A percentile compares a stretch with the other conserved stretches of the same genome.
phyloP scores from a whole-genome alignment of 2,329 filamentous ascomycete species.

The Cytospora piceicola region DNA sequence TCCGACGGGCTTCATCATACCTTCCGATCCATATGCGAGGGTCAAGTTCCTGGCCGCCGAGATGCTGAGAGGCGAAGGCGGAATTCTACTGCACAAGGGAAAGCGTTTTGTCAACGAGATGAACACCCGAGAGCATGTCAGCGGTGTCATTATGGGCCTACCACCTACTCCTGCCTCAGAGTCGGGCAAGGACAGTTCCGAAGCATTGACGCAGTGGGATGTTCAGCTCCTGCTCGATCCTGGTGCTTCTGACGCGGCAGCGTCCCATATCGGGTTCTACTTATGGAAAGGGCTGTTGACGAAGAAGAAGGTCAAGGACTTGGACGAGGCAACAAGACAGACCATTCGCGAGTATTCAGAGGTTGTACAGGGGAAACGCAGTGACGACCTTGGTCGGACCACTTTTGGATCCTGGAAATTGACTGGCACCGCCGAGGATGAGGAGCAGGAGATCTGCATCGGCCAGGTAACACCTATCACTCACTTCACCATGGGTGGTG shows the following conservation, averaged over 20 bases:
- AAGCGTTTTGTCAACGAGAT: conserved; percentile 66
- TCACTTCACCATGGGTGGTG: conserved; percentile 71
- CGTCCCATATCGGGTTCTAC: conserved; percentile 65
- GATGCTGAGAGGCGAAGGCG: conserved; percentile 65
- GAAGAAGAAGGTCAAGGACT: conserved; percentile 58
- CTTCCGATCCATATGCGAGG: conserved; percentile 45
- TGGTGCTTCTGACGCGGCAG: conserved; percentile 55
- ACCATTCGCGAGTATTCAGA: conserved; percentile 55
- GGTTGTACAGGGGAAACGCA: conserved; percentile 44
- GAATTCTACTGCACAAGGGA: conserved; percentile 56
- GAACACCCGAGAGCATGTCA: conserved; percentile 61
- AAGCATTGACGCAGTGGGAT: conserved; percentile 57
- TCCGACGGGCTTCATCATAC: conserved; percentile 67
- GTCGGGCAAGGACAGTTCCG: conserved; percentile 24
- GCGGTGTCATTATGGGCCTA: conserved; percentile 53
- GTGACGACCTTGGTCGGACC: conserved; percentile 52
- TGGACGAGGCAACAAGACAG: conserved; percentile 45
- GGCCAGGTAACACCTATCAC: conserved; percentile 65
- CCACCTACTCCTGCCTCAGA: conserved; percentile 28
- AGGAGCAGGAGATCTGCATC: conserved; percentile 59
- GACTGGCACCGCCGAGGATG: conserved; percentile 45
- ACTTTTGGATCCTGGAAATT: conserved; percentile 61
- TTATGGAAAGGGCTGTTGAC: conserved; percentile 63
- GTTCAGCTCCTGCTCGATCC: conserved; percentile 63
- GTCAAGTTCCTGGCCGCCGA: conserved; percentile 69